A percentile compares a stretch with the other conserved stretches of the same genome.
Evolutionary conservation across 768 basidiomycete species (phyloP).

Genomic region (Leccinum aurantiacum): DNA sequence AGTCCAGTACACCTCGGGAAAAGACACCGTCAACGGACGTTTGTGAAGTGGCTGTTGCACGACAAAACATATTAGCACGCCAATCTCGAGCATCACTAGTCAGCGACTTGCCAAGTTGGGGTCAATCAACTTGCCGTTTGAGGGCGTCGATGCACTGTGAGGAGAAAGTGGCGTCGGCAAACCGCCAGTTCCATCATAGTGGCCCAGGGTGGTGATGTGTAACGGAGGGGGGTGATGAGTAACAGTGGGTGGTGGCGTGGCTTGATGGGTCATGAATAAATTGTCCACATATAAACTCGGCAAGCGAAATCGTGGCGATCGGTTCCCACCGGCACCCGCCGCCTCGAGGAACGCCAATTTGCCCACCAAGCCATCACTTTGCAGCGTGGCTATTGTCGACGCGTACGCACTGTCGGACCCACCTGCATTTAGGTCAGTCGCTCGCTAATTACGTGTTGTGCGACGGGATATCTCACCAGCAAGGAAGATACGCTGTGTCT

Average conservation of each 20-base stretch:
- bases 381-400: constrained; percentile 55
- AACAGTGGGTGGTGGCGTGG: constrained; percentile 21
- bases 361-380: constrained; percentile 59
- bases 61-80: constrained; percentile 8
- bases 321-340: constrained; percentile 41
- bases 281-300: constrained; percentile 55
- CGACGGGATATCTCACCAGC: constrained; percentile 46
- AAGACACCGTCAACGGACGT: constrained; percentile 46
- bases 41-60: constrained; percentile 66
- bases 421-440: constrained; percentile 38
- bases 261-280: constrained; percentile 40
- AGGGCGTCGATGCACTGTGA: constrained; percentile 34
- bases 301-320: constrained; percentile 48
- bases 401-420: constrained; percentile 56
- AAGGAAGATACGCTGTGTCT: constrained; percentile 72
- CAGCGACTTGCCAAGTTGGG: constrained; percentile 55
- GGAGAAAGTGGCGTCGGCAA: constrained; percentile 69
- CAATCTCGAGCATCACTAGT: background rate
- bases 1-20: constrained; percentile 2
- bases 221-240: constrained; percentile 47
- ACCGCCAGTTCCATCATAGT: constrained; percentile 53
- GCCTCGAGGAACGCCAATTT: constrained; percentile 66
- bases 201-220: constrained; percentile 41
- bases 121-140: constrained; percentile 47
- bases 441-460: background rate